phyloP scores from a whole-genome alignment of 306 rosid genomes.

The Malus sieversii region DNA sequence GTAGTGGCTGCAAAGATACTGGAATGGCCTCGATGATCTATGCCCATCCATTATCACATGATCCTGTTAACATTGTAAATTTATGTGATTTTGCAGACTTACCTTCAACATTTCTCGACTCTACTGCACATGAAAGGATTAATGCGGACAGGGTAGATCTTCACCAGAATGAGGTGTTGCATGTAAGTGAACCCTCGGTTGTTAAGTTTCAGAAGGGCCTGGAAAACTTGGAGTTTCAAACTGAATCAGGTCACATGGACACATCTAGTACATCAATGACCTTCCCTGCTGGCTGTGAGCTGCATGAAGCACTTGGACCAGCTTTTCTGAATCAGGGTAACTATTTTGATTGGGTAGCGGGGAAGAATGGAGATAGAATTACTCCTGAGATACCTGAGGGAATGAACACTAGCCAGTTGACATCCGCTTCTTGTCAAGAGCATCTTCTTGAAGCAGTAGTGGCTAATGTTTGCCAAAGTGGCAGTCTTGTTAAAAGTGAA shows the following conservation, averaged over 20 bases:
- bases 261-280: slow-evolving; percentile 35
- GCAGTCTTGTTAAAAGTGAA: slow-evolving; percentile 45
- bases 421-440: slow-evolving; percentile 57
- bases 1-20: slow-evolving; percentile 44
- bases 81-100: slow-evolving; percentile 34
- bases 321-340: slow-evolving; percentile 49
- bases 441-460: slow-evolving; percentile 92
- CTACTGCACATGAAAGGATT: slow-evolving; percentile 39
- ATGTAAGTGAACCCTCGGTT: slow-evolving; percentile 33
- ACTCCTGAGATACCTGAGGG: slow-evolving; percentile 41
- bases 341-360: slow-evolving; percentile 36
- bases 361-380: slow-evolving; percentile 38
- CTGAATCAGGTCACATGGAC: slow-evolving; percentile 30
- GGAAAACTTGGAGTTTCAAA: slow-evolving; percentile 29
- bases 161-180: slow-evolving; percentile 30
- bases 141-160: slow-evolving; percentile 20
- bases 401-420: slow-evolving; percentile 51
- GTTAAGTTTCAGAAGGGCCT: slow-evolving; percentile 26
- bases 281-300: slow-evolving; percentile 95
- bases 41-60: slow-evolving; percentile 17
- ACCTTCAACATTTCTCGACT: slow-evolving; percentile 34
- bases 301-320: slow-evolving; percentile 94
- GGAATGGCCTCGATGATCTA: slow-evolving; percentile 24
- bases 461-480: slow-evolving; percentile 56
- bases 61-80: slow-evolving; percentile 18